Percentiles rank a stretch among this genome's conserved stretches.
Conservation (phyloP, 192 early-diverging fungal species). For the Martensiomyces pterosporus region DNA sequence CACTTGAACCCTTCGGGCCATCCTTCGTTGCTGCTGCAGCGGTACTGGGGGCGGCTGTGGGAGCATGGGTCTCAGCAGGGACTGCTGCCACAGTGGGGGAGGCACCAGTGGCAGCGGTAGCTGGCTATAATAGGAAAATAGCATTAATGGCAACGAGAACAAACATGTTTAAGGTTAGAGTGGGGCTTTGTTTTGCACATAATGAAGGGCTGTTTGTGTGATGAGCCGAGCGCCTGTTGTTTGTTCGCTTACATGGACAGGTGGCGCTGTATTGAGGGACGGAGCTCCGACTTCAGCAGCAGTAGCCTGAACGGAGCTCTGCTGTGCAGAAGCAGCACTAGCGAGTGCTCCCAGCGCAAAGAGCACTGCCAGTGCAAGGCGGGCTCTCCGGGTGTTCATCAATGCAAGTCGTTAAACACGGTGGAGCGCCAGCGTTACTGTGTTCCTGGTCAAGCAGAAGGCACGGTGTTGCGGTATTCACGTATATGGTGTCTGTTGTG, state of each 20-base stretch:
- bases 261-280: slow-evolving; percentile 1
- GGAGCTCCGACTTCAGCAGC: background rate
- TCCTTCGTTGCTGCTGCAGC: too few species aligned
- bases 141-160: too few species aligned
- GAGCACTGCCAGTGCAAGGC: slow-evolving; percentile 34
- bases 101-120: too few species aligned
- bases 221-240: too few species aligned
- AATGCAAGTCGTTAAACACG: background rate
- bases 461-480: too few species aligned
- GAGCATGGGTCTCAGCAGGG: too few species aligned
- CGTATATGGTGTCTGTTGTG: too few species aligned
- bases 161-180: background rate
- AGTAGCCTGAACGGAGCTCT: background rate
- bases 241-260: background rate
- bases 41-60: too few species aligned
- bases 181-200: background rate
- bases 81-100: too few species aligned
- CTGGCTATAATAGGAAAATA: too few species aligned
- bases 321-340: slow-evolving; percentile 3
- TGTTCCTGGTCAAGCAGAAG: too few species aligned
- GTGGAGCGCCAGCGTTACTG: background rate
- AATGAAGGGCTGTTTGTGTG: background rate
- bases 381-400: slow-evolving; percentile 32
- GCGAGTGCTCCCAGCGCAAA: slow-evolving; percentile 17
- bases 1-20: too few species aligned